These are phyloP conservation scores for Onygenales sp. DNA, from an alignment of 2,329 filamentous ascomycete genomes.

Conservation along the genomic window DNA sequence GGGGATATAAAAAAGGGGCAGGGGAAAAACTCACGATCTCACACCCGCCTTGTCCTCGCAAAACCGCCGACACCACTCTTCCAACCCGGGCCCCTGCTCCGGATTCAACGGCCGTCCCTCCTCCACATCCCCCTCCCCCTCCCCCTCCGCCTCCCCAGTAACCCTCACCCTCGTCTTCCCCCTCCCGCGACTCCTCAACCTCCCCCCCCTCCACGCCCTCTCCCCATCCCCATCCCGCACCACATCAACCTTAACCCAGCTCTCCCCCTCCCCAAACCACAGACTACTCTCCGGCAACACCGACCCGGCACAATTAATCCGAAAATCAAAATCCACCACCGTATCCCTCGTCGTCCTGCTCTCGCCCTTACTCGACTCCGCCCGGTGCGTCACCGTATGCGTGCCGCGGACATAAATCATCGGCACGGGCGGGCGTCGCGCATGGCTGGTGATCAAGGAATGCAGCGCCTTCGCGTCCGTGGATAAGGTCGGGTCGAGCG, in stretches of 20 bases:
- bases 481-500: slow-evolving; percentile 38
- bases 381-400: slow-evolving; percentile 35
- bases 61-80: slow-evolving; percentile 28
- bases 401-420: slow-evolving; percentile 45
- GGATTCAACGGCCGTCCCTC: slow-evolving; percentile 8
- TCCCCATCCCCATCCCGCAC: slow-evolving; percentile 16
- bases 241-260: slow-evolving; percentile 11
- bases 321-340: slow-evolving; percentile 23
- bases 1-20: not conserved
- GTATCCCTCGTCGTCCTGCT: slow-evolving; percentile 11
- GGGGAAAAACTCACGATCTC: slow-evolving; percentile 23
- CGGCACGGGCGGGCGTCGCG: slow-evolving; percentile 43
- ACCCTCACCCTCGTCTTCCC: slow-evolving; percentile 2
- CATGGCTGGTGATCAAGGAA: slow-evolving; percentile 35
- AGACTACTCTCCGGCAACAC: slow-evolving; percentile 10
- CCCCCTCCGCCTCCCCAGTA: not conserved
- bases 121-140: slow-evolving; percentile 6
- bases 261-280: not conserved
- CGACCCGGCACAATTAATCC: slow-evolving; percentile 15
- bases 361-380: slow-evolving; percentile 10
- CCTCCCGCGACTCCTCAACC: slow-evolving; percentile 10
- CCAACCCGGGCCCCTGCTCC: slow-evolving; percentile 13
- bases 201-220: slow-evolving; percentile 19
- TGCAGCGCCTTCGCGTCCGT: slow-evolving; percentile 36
- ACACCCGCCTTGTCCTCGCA: slow-evolving; percentile 24